These are phyloP conservation scores for Tulasnella sp. DNA, from an alignment of 768 basidiomycete genomes.

Conservation along the genomic window DNA sequence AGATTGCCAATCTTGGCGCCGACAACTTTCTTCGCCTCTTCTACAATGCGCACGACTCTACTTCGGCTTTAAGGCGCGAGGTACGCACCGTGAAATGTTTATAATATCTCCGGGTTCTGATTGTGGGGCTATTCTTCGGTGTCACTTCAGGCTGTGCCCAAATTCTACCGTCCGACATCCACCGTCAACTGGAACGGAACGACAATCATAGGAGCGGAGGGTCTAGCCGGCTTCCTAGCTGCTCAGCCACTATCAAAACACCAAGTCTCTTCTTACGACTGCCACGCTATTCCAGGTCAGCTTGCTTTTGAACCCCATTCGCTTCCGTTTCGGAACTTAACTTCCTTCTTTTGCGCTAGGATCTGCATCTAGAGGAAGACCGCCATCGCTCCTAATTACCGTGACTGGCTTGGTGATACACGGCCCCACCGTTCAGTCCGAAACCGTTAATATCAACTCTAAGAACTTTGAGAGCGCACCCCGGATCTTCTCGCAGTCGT, in stretches of 20 bases:
- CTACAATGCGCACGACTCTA: constrained; percentile 72
- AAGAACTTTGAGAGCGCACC: constrained; percentile 57
- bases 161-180: constrained; percentile 69
- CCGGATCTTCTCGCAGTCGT: constrained; percentile 79
- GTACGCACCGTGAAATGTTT: constrained; percentile 5
- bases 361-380: constrained; percentile 24
- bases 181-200: constrained; percentile 81
- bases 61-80: constrained; percentile 38
- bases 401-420: constrained; percentile 62
- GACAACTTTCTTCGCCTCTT: constrained; percentile 75
- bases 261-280: constrained; percentile 80
- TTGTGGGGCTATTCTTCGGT: no score
- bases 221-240: constrained; percentile 31
- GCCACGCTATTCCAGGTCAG: constrained; percentile 76
- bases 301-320: neutral
- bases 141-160: constrained; percentile 57
- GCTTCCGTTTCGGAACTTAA: neutral
- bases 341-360: neutral
- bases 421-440: constrained; percentile 15
- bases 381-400: constrained; percentile 66
- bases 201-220: constrained; percentile 62
- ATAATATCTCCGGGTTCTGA: no score
- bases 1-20: constrained; percentile 75
- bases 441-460: constrained; percentile 19
- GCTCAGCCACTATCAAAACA: constrained; percentile 45